Evolutionary conservation across 352 stramenopile species (phyloP).

Genomic region (Phytophthora fragariaefolia): DNA sequence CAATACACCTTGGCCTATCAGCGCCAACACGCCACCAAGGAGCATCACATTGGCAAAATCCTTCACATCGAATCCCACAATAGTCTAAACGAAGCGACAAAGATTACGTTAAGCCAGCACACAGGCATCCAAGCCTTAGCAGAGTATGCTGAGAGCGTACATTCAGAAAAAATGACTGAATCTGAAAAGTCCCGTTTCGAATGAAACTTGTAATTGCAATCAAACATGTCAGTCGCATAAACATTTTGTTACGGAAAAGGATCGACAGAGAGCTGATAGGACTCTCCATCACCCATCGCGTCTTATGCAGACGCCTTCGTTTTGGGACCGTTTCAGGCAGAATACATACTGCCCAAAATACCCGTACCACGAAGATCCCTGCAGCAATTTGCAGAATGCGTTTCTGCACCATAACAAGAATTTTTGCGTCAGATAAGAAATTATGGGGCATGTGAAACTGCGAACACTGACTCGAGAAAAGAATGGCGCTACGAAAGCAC

Average conservation of each 20-base stretch:
- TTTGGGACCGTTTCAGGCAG: constrained; percentile 64
- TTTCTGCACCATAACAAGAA: constrained; percentile 29
- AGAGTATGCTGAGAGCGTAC: constrained; percentile 31
- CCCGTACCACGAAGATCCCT: constrained; percentile 54
- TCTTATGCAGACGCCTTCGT: constrained; percentile 35
- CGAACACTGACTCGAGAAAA: constrained; percentile 55
- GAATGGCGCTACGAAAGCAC: constrained; percentile 61
- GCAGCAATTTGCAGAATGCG: constrained; percentile 57
- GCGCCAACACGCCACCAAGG: constrained; percentile 53
- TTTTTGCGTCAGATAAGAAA: not conserved
- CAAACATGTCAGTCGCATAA: constrained; percentile 65
- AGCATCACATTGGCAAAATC: constrained; percentile 73
- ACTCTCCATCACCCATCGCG: constrained; percentile 49
- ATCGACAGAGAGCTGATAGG: constrained; percentile 71
- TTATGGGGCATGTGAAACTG: no score
- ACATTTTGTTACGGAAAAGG: constrained; percentile 68
- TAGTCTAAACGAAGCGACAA: constrained; percentile 42
- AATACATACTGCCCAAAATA: constrained; percentile 61
- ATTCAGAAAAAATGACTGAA: constrained; percentile 82
- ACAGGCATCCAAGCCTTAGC: not conserved
- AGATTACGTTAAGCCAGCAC: constrained; percentile 4
- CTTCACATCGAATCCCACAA: constrained; percentile 76
- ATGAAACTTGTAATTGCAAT: constrained; percentile 79
- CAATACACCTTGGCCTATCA: constrained; percentile 67
- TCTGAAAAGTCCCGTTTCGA: constrained; percentile 61